Evolutionary conservation across 768 basidiomycete genomes (phyloP), one percentile per base, ranked within the genome.

Genomic region (Daedalea quercina): DNA sequence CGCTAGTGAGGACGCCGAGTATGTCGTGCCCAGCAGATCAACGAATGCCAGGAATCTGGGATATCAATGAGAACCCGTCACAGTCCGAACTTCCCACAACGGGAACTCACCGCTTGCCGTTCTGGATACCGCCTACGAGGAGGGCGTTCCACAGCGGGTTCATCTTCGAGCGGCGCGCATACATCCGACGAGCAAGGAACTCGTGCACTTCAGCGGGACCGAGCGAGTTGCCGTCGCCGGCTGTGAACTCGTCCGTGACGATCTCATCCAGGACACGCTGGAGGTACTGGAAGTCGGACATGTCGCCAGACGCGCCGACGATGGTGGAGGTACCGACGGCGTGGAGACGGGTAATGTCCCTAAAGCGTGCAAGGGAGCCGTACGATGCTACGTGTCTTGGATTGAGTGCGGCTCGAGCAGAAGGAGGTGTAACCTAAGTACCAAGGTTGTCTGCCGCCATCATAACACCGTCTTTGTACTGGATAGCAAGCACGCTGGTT

Each of bases 381-480:
- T 97, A 98, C 0, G 96, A 98, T 11, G 92, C 94, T 92, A 56
- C 41, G 35, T 28, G n/a, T n/a, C 6, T 28, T 31, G 22, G 31
- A 17, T 51, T 35, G 2, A 34, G 34, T 20, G 11, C 31, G 1
- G n/a, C 44, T 43, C 9, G 24, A 17, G 11, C 15, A 22, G 25
- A 13, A n/a, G 44, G 23, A 43, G 40, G 19, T 44, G 40, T n/a
- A 25, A 34, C 23, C 26, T 17, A 67, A 80, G 51, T 56, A 94
- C 94, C 94, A 47, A 98, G 86, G 63, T 87, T 97, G 76, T 99
- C 96, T 34, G 96, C 94, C 26, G 96, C 94, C 77, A 99, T 84
- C 90, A 99, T 95, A 58, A 99, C 82, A 9, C 96, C 96, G 62
- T 91, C 93, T 69, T 94, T 93, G 78, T 80, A 98, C 70, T 90